phyloP scores from a whole-genome alignment of 2,329 filamentous ascomycete genomes.

The Botrytis galanthina region DNA sequence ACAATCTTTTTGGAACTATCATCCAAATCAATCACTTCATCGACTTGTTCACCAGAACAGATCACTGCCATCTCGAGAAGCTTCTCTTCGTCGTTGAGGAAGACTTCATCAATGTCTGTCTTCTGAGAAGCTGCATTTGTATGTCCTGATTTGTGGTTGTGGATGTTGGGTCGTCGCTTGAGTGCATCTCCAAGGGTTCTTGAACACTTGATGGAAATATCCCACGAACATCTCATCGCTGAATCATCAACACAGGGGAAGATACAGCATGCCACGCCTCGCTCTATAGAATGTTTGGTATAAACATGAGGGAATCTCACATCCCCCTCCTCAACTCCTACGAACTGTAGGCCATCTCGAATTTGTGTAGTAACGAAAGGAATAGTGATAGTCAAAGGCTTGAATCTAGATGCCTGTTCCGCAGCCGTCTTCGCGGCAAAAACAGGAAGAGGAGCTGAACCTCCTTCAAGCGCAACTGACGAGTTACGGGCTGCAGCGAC shows the following conservation, averaged over 20 bases:
- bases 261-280: conserved; percentile 77
- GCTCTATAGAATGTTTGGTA: conserved; percentile 75
- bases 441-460: conserved; percentile 37
- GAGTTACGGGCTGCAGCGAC: conserved; percentile 27
- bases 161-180: conserved; percentile 41
- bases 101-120: conserved; percentile 25
- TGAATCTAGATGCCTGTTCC: conserved; percentile 47
- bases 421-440: conserved; percentile 39
- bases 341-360: conserved; percentile 87
- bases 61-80: conserved; percentile 85
- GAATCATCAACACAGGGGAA: conserved; percentile 93
- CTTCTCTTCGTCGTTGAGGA: conserved; percentile 73
- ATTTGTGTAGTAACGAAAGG: conserved; percentile 75
- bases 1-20: conserved; percentile 84
- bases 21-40: conserved; percentile 73
- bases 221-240: conserved; percentile 79
- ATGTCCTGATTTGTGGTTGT: conserved; percentile 31
- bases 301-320: conserved; percentile 87
- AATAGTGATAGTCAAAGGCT: conserved; percentile 63
- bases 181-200: conserved; percentile 80
- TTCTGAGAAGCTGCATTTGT: conserved; percentile 23
- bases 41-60: conserved; percentile 84
- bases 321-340: conserved; percentile 78
- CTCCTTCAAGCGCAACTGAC: conserved; percentile 39
- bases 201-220: conserved; percentile 81